A percentile compares a stretch with the other conserved stretches of the same genome.
phyloP scores from a whole-genome alignment of 345 rosid genomes.

The Eucalyptus lansdowneana region DNA sequence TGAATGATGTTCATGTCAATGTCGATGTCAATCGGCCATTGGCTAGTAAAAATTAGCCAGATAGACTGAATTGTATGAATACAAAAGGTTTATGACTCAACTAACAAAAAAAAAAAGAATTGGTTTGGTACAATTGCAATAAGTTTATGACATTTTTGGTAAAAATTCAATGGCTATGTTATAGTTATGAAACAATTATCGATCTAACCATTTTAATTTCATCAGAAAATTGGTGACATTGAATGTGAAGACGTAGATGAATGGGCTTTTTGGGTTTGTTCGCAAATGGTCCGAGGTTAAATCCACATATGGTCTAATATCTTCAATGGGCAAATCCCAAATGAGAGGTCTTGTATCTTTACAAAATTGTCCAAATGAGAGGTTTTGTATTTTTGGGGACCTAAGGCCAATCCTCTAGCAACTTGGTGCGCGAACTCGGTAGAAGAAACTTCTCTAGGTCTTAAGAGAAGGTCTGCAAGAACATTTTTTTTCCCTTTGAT shows the following conservation, averaged over 20 bases:
- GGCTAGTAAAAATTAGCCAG: fast-evolving
- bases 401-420: neutral
- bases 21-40: no score
- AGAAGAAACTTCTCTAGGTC: neutral
- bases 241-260: neutral
- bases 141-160: no score
- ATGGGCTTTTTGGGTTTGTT: neutral
- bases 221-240: neutral
- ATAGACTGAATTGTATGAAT: no score
- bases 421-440: neutral
- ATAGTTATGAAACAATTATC: neutral
- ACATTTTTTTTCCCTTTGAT: neutral
- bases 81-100: no score
- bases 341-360: neutral
- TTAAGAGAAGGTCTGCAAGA: neutral
- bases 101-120: no score
- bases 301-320: neutral
- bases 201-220: neutral
- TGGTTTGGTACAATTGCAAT: no score
- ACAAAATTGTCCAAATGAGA: neutral
- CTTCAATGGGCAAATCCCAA: neutral
- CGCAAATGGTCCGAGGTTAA: neutral
- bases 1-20: no score
- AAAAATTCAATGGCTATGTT: neutral
- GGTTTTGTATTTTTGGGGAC: neutral